Evolutionary conservation across 2,329 filamentous ascomycete genomes (phyloP), one percentile per base, ranked within the genome.

Genomic region (Neofusicoccum kwambonambiense): DNA sequence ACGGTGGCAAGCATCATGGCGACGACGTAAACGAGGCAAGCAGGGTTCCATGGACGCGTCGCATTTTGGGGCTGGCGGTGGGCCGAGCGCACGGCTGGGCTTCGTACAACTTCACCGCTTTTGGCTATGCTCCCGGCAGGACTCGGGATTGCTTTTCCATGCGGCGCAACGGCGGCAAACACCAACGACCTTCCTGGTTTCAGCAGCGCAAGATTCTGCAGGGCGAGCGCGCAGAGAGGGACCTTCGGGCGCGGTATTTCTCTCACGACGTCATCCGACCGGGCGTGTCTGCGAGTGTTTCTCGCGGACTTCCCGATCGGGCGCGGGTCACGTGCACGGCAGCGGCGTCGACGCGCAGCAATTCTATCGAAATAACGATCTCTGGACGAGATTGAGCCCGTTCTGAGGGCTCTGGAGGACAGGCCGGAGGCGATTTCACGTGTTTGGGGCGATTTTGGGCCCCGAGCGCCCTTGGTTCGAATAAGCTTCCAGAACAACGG

Each of bases 101-200:
- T 58, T 58, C 39, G 54, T 58, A 58, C 54, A 44, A n/a, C 56
- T 60, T 47, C 42, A 37, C 56, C 56, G 56, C 42, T 60, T 60
- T 22, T 47, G 56, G 56, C 13, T 60, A 60, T 60, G 42, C 31
- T 12, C 8, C 56, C 56, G 56, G 56, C 31, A 22, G 47, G 42
- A n/a, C 12, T 60, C 56, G 56, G 56, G 42, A 60, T 60, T 47
- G 41, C 8, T 15, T 60, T 60, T 60, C 56, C 56, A 60, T 19
- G 56, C 56, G 27, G 56, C 56, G 42, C n/a, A 37, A 60, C 56
- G n/a, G 41, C 42, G 41, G 41, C 31, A 60, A 60, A 60, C 56
- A 60, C 42, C 42, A 60, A 15, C 56, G 27, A 34, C 27, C 15
- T 60, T 35, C 12, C 13, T 60, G 39, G 42, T 47, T 60, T 27